Conservation (phyloP, 2,329 filamentous ascomycete species). For the Alternaria angustiovoidea region DNA sequence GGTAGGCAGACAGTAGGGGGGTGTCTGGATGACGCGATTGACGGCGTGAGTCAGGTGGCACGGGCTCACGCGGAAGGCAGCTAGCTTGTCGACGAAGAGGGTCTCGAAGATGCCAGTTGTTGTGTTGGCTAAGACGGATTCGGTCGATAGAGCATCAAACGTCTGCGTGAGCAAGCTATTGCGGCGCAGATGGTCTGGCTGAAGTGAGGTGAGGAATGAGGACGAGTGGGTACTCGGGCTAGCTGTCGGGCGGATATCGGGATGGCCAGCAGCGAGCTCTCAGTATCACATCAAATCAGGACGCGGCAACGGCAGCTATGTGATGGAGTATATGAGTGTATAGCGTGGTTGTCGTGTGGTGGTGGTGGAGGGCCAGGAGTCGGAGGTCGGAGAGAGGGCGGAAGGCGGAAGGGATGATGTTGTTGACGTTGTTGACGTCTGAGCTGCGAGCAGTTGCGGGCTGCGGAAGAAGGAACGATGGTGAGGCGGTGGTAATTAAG, state of each 20-base stretch:
- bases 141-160: slow-evolving; percentile 36
- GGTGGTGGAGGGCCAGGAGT: slow-evolving; percentile 25
- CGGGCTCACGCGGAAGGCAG: slow-evolving; percentile 38
- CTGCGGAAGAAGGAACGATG: slow-evolving; percentile 42
- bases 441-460: slow-evolving; percentile 29
- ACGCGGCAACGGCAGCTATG: slow-evolving; percentile 33
- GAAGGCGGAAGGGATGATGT: slow-evolving; percentile 18
- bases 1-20: slow-evolving; percentile 35
- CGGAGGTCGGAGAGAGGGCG: slow-evolving; percentile 10
- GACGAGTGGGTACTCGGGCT: slow-evolving; percentile 26
- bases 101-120: slow-evolving; percentile 35
- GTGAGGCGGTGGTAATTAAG: slow-evolving; percentile 35
- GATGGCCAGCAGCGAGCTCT: slow-evolving; percentile 39
- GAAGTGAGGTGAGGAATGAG: slow-evolving; percentile 20
- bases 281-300: slow-evolving; percentile 46
- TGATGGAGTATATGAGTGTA: slow-evolving; percentile 44
- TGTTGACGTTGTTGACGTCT: slow-evolving; percentile 30
- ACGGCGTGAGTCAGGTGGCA: slow-evolving; percentile 48
- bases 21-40: slow-evolving; percentile 40
- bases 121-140: slow-evolving; percentile 33
- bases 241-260: slow-evolving; percentile 29
- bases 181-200: slow-evolving; percentile 18
- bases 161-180: slow-evolving; percentile 31
- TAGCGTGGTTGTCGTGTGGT: slow-evolving; percentile 31
- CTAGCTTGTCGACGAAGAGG: slow-evolving; percentile 36